phyloP scores from a whole-genome alignment of 2,329 filamentous ascomycete genomes.

The Ceratocystis papillata region DNA sequence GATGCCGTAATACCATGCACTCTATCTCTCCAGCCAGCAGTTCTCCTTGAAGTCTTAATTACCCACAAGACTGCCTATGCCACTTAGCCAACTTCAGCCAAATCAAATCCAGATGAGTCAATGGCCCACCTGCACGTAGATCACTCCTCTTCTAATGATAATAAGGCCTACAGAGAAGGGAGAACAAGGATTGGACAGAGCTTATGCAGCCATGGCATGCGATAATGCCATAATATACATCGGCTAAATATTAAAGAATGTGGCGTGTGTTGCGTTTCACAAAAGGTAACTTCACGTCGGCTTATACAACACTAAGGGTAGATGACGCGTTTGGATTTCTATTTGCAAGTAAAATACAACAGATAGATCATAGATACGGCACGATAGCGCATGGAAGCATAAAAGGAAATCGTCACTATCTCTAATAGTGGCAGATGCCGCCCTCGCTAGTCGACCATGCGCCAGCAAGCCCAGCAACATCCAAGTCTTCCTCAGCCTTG shows the following conservation, averaged over 20 bases:
- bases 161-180: not conserved
- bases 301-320: not conserved
- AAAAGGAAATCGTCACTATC: not conserved
- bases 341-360: not conserved
- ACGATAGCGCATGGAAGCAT: not conserved
- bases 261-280: constrained; percentile 9
- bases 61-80: too few species aligned
- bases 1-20: too few species aligned
- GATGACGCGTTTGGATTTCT: not conserved
- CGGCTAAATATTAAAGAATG: not conserved
- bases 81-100: too few species aligned
- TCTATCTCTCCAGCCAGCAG: too few species aligned
- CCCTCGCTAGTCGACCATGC: constrained; percentile 82
- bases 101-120: too few species aligned
- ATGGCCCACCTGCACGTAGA: too few species aligned
- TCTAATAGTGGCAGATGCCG: constrained; percentile 46
- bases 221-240: not conserved
- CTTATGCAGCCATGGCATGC: not conserved
- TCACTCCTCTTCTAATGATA: too few species aligned
- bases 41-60: too few species aligned
- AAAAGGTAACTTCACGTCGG: constrained; percentile 1
- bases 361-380: not conserved
- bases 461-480: constrained; percentile 60
- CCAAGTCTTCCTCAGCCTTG: constrained; percentile 35
- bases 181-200: not conserved